A percentile compares a stretch with the other conserved stretches of the same genome.
phyloP scores from a whole-genome alignment of 2,329 filamentous ascomycete genomes.

The Pyricularia sp. region DNA sequence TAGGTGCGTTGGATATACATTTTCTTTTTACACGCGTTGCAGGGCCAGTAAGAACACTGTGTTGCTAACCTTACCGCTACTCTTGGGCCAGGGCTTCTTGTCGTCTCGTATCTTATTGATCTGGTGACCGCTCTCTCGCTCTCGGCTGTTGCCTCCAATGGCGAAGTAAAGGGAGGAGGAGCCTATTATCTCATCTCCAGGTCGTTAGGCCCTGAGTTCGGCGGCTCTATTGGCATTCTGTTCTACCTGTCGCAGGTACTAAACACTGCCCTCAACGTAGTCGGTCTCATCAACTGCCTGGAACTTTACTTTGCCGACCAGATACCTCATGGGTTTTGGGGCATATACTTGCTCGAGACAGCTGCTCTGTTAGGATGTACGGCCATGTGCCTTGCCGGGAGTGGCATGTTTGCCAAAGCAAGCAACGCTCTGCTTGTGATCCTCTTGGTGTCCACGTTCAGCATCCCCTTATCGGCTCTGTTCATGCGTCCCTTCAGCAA shows the following conservation, averaged over 20 bases:
- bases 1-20: conserved; percentile 44
- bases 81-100: conserved; percentile 49
- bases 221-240: conserved; percentile 77
- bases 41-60: neutral
- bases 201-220: conserved; percentile 79
- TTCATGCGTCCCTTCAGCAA: conserved; percentile 59
- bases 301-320: conserved; percentile 62
- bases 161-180: conserved; percentile 77
- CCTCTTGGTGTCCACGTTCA: conserved; percentile 63
- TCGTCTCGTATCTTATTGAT: conserved; percentile 70
- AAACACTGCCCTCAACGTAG: conserved; percentile 80
- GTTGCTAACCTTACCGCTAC: neutral
- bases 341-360: conserved; percentile 67
- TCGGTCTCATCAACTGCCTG: conserved; percentile 77
- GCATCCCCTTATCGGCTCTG: conserved; percentile 72
- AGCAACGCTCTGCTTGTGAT: conserved; percentile 69
- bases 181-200: conserved; percentile 85
- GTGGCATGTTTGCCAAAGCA: conserved; percentile 68
- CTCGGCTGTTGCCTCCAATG: conserved; percentile 83
- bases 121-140: conserved; percentile 79
- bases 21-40: neutral
- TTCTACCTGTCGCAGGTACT: conserved; percentile 88
- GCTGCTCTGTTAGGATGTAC: conserved; percentile 63
- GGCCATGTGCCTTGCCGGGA: conserved; percentile 67
- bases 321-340: conserved; percentile 66